Evolutionary conservation across 73 alveolate genomes (phyloP).

Genomic region (Symbiodinium natans): DNA sequence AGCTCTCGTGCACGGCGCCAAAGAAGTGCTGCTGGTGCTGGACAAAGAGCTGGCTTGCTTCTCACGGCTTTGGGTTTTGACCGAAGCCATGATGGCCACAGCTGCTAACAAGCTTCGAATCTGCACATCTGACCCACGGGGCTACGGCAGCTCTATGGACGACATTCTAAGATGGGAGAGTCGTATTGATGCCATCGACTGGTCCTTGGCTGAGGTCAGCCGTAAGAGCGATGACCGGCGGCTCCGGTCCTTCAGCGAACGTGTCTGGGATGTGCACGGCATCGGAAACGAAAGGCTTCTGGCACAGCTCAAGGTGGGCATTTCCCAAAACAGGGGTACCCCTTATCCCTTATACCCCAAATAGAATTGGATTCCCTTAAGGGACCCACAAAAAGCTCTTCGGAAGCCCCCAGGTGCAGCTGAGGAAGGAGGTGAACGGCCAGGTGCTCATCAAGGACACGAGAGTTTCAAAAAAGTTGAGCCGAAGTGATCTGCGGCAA

Average conservation of each 20-base stretch:
- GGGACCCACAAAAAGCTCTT: conserved; percentile 7
- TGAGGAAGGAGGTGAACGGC: conserved; percentile 70
- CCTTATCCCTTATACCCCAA: too few relatives aligned
- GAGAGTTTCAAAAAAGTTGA: too few relatives aligned
- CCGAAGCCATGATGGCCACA: conserved; percentile 76
- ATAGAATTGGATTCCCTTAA: too few relatives aligned
- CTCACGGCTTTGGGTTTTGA: conserved; percentile 47
- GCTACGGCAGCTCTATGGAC: conserved; percentile 6
- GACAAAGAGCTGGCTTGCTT: conserved; percentile 29
- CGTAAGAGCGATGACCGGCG: conserved; percentile 60
- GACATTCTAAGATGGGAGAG: conserved; percentile 51
- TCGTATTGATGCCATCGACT: conserved; percentile 63
- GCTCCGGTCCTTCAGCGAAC: conserved; percentile 50
- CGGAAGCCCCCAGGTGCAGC: conserved; percentile 45
- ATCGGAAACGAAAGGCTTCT: conserved; percentile 48
- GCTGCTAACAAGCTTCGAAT: conserved; percentile 52
- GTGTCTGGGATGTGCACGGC: conserved; percentile 66
- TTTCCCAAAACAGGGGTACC: too few relatives aligned
- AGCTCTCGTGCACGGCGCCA: conserved; percentile 39
- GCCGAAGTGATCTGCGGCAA: too few relatives aligned
- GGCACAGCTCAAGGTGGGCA: conserved; percentile 82
- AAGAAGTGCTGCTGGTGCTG: conserved; percentile 63
- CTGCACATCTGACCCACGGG: not conserved
- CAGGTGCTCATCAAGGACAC: conserved; percentile 51
- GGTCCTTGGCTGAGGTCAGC: conserved; percentile 29